Evolutionary conservation across 345 rosid genomes (phyloP), one percentile per base, ranked within the genome.

Genomic region (Salix arbutifolia): DNA sequence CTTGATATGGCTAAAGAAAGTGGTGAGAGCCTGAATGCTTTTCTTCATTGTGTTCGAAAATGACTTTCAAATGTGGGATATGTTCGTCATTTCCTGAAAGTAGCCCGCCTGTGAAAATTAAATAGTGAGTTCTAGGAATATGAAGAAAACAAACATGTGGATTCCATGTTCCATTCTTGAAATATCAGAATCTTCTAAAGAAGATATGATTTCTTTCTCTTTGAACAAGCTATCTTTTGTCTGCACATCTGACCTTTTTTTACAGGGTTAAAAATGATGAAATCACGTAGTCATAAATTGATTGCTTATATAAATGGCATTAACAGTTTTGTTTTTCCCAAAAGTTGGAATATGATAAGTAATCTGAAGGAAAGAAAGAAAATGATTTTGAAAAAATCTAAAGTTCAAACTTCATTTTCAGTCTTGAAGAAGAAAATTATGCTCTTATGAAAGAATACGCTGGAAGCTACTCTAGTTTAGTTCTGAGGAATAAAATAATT

Each of bases 1-100:
- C 97, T 96, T 81, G 99, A 96, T 88, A 93, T 96, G 99, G 99
- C 99, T 86, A 38, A 44, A 78, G 97, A 93, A 83, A 71, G 46
- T 53, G 97, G 99, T 96, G 84, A 79, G 80, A 66, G 65, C 70
- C 25, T 71, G 69, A 73, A 77, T 38, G 58, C 62, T 78, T 65
- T 78, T 71, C 74, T 62, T 52, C 69, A 18, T 58, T 44, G n/a
- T 65, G 35, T 48, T 73, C 69, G 44, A 64, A 42, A 64, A 28
- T 62, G n/a, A 67, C 60, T 16, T 64, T 65, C 33, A 58, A 44
- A 18, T 42, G 60, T 2, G 67, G 38, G 12, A n/a, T 46, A 46
- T 38, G 52, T 21, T 65, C 61, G 11, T 74, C 21, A 28, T 56
- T 70, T 42, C 72, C 60, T 37, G 10, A 38, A 50, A n/a, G 74